Evolutionary conservation across 1,284 basidiomycete genomes (phyloP).

Genomic region (Marasmius sp.): DNA sequence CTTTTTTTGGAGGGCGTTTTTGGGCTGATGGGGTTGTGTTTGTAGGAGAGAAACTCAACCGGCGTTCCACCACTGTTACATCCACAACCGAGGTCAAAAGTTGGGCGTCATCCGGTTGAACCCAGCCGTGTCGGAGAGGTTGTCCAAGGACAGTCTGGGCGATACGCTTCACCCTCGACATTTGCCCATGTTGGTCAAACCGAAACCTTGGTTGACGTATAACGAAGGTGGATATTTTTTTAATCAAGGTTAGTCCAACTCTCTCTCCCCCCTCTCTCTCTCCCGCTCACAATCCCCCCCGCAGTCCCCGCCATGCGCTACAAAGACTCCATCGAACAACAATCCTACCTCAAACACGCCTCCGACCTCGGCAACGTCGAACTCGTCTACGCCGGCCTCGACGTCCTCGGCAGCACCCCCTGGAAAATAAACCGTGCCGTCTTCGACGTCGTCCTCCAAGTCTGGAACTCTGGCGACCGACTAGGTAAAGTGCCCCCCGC

Average conservation of each 20-base stretch:
- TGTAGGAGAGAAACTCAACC: conserved; percentile 80
- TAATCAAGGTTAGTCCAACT: conserved; percentile 65
- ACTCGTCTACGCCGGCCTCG: conserved; percentile 85
- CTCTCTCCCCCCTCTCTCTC: background rate
- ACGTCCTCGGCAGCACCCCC: conserved; percentile 88
- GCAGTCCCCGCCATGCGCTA: conserved; percentile 84
- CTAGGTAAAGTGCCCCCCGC: conserved; percentile 80
- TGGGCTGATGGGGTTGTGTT: conserved; percentile 3
- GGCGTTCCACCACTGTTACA: conserved; percentile 91
- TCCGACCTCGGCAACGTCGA: conserved; percentile 79
- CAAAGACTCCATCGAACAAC: conserved; percentile 90
- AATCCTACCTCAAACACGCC: conserved; percentile 77
- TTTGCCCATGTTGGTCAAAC: conserved; percentile 93
- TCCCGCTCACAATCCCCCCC: background rate
- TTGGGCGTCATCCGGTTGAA: conserved; percentile 91
- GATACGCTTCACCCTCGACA: conserved; percentile 89
- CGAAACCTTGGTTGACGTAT: conserved; percentile 83
- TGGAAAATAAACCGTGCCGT: conserved; percentile 82
- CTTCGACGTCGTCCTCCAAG: conserved; percentile 54
- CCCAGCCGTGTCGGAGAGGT: conserved; percentile 73
- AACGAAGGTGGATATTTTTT: conserved; percentile 86
- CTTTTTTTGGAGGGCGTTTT: background rate
- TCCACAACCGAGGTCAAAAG: conserved; percentile 91
- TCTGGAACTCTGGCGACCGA: conserved; percentile 84
- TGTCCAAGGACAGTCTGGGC: conserved; percentile 78